These are phyloP conservation scores for Luzula sylvatica DNA, from an alignment of 176 grass and related monocot species.

Conservation along the genomic window DNA sequence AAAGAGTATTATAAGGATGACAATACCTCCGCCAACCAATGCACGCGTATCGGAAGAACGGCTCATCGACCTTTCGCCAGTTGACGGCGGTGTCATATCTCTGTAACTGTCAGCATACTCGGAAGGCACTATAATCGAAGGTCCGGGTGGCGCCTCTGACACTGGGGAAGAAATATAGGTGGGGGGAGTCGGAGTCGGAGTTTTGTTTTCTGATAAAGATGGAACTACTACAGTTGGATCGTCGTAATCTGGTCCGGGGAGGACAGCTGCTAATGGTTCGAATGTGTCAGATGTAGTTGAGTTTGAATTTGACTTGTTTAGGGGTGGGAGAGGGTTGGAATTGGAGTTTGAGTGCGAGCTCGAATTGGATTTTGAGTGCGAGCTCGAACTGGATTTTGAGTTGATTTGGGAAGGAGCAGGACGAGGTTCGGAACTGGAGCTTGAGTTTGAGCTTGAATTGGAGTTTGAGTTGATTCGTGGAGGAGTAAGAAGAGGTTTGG, in stretches of 20 bases:
- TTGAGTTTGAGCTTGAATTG: constrained; percentile 10
- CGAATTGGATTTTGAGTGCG: constrained; percentile 7
- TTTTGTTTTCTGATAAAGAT: background rate
- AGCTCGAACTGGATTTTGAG: constrained; percentile 6
- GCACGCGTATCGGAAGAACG: no score
- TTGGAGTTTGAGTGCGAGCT: background rate
- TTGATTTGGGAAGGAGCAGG: constrained; percentile 3
- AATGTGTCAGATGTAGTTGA: background rate
- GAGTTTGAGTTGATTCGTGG: constrained; percentile 10
- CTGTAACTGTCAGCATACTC: no score
- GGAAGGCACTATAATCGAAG: no score
- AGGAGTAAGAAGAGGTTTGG: background rate
- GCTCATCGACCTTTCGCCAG: no score
- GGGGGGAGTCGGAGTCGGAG: no score
- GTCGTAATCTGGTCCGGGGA: constrained; percentile 5
- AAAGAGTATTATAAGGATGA: constrained; percentile 19
- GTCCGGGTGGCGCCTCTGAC: background rate
- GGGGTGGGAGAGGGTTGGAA: background rate
- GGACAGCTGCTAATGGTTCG: background rate
- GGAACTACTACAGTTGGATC: background rate
- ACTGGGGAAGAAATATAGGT: background rate
- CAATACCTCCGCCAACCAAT: constrained; percentile 18
- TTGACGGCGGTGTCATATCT: no score
- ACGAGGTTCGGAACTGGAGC: constrained; percentile 3
- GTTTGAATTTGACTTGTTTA: constrained; percentile 9